These are phyloP conservation scores for Kodamaea lidongshanica DNA, from an alignment of 805 yeast species.

Conservation along the genomic window DNA sequence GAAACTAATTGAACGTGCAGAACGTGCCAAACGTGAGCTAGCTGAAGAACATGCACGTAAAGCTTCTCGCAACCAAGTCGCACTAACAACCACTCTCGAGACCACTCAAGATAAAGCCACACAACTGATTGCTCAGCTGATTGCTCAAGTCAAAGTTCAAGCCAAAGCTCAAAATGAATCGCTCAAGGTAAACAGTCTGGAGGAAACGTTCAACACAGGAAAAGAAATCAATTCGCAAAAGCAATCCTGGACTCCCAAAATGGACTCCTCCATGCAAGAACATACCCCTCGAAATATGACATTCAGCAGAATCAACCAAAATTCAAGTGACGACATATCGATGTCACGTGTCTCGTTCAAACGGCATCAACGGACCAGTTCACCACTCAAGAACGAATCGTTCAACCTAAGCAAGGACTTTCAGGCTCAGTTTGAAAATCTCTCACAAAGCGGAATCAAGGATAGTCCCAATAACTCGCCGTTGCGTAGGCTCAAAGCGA, in stretches of 20 bases:
- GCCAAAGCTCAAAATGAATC: no score
- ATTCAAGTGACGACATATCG: background rate
- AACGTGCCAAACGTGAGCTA: no score
- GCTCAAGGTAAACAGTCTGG: no score
- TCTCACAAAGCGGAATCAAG: conserved; percentile 6
- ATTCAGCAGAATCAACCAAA: background rate
- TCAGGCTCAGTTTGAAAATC: background rate
- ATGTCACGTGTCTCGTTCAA: background rate
- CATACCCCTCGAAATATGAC: no score
- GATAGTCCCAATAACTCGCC: conserved; percentile 2
- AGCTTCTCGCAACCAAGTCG: no score
- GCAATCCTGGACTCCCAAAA: background rate
- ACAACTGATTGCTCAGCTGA: no score
- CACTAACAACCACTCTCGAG: no score
- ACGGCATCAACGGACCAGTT: background rate
- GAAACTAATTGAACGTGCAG: background rate
- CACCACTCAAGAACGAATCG: conserved; percentile 3
- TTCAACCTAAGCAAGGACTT: conserved; percentile 3
- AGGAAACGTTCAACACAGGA: background rate
- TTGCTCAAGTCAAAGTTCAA: no score
- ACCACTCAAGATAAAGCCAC: no score
- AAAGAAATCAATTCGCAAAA: background rate
- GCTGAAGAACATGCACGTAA: no score
- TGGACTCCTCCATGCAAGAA: background rate
- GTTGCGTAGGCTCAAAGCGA: conserved; percentile 1